Evolutionary conservation across 1,284 basidiomycete species (phyloP).

Genomic region (Rhodotorula glutinis): DNA sequence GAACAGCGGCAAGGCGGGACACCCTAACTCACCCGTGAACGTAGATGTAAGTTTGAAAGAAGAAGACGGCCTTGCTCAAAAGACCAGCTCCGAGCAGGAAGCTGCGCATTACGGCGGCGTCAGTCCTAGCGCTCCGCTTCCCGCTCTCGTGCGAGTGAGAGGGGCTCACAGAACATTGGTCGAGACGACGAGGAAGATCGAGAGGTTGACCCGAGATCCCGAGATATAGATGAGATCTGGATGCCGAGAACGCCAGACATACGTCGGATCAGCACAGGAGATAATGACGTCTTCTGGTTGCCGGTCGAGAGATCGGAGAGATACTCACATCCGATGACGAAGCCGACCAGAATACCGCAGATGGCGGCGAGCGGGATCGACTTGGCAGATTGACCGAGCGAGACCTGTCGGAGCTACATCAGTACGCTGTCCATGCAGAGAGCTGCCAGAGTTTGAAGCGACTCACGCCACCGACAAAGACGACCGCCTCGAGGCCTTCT

Average conservation of each 20-base stretch:
- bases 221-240: conserved; percentile 52
- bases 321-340: conserved; percentile 58
- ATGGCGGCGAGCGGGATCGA: conserved; percentile 86
- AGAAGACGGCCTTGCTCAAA: conserved; percentile 67
- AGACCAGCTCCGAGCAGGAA: conserved; percentile 88
- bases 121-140: no score
- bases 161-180: conserved; percentile 65
- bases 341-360: conserved; percentile 71
- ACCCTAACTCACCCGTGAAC: conserved; percentile 55
- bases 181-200: conserved; percentile 79
- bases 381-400: conserved; percentile 71
- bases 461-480: conserved; percentile 82
- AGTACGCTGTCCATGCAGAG: no score
- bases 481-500: conserved; percentile 87
- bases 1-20: not conserved
- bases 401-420: conserved; percentile 52
- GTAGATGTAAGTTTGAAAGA: conserved; percentile 68
- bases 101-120: not conserved
- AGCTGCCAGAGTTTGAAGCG: no score
- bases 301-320: conserved; percentile 53
- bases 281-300: no score
- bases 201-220: conserved; percentile 56
- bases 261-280: not conserved
- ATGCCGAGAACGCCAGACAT: not conserved
- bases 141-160: not conserved